phyloP scores from a whole-genome alignment of 1,284 basidiomycete species.

The Ceratobasidium theobromae region DNA sequence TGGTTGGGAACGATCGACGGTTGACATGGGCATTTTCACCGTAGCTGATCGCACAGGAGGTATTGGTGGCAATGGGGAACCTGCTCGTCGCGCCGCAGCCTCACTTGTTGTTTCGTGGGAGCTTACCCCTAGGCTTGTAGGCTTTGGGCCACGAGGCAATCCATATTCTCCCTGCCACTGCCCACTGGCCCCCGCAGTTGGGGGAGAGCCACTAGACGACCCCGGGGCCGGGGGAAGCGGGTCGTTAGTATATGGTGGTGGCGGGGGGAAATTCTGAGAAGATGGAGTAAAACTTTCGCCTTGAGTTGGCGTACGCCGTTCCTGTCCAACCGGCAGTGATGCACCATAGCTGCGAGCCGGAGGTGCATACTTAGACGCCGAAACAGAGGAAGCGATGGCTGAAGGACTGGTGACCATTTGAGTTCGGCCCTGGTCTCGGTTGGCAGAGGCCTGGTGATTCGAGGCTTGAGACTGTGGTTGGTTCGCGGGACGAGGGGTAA shows the following conservation, averaged over 20 bases:
- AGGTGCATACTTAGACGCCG: slow-evolving; percentile 2
- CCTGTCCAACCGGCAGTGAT: slow-evolving; percentile 37
- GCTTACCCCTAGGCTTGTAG: slow-evolving; percentile 50
- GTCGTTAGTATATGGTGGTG: slow-evolving; percentile 54
- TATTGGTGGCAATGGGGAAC: slow-evolving; percentile 10
- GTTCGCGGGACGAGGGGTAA: slow-evolving; percentile 7
- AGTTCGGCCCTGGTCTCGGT: neutral
- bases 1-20: neutral
- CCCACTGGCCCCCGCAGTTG: slow-evolving; percentile 37
- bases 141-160: slow-evolving; percentile 60
- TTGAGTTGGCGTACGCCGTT: slow-evolving; percentile 59
- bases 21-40: neutral
- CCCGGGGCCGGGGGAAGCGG: slow-evolving; percentile 55
- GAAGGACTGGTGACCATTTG: slow-evolving; percentile 24
- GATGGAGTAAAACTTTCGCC: slow-evolving; percentile 26
- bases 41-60: slow-evolving; percentile 21
- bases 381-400: slow-evolving; percentile 38
- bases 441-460: neutral
- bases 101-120: slow-evolving; percentile 37
- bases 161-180: slow-evolving; percentile 56
- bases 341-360: slow-evolving; percentile 12
- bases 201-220: neutral
- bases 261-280: slow-evolving; percentile 43
- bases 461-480: neutral
- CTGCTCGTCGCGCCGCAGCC: slow-evolving; percentile 17